Percentiles rank a stretch among this genome's conserved stretches.
Evolutionary conservation across 192 early-diverging fungal species (phyloP).

Genomic region (Backusella morwellensis): DNA sequence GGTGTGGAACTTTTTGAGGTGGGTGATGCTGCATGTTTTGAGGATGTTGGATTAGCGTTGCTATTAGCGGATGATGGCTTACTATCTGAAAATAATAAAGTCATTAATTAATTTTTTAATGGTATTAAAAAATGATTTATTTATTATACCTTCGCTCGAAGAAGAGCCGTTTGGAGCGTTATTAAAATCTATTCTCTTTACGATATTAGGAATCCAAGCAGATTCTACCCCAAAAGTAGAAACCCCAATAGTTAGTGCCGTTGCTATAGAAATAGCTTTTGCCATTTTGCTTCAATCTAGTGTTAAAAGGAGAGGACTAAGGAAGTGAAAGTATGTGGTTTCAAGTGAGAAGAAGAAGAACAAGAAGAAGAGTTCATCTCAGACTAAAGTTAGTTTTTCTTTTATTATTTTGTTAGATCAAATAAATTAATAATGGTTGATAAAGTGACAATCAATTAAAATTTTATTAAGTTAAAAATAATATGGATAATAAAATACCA

Average conservation of each 20-base stretch:
- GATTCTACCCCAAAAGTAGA: neutral
- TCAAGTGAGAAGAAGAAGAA: neutral
- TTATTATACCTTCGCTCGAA: neutral
- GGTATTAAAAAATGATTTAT: neutral
- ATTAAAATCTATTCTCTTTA: neutral
- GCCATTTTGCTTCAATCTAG: neutral
- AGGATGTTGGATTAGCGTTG: neutral
- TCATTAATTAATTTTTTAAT: neutral
- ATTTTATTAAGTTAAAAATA: conserved; percentile 2
- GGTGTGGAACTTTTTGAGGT: neutral
- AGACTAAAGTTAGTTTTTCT: neutral
- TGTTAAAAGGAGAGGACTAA: neutral
- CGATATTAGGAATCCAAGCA: neutral
- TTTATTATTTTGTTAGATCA: neutral
- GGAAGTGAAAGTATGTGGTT: neutral
- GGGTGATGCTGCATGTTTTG: neutral
- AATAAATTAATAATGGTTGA: conserved; percentile 2
- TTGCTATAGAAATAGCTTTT: neutral
- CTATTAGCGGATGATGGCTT: neutral
- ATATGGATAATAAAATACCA: neutral
- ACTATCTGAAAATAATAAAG: neutral
- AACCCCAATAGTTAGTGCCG: neutral
- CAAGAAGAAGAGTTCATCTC: neutral
- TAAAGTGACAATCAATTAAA: conserved; percentile 8
- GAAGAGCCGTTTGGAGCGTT: neutral